Conservation (phyloP, 345 rosid species). For the Camelina laxa region DNA sequence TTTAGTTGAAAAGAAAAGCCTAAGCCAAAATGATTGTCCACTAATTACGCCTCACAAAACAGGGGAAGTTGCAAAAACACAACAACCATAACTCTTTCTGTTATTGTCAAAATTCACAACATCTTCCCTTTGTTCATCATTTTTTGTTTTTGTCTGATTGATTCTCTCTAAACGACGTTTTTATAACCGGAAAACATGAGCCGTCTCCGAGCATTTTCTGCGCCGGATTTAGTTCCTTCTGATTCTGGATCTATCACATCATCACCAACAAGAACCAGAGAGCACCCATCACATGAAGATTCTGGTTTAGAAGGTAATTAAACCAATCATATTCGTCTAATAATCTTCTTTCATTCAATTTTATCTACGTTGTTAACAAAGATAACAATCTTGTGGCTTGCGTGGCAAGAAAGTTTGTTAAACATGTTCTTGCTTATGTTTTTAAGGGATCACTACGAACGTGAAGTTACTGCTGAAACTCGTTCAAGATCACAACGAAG, state of each 20-base stretch:
- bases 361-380: neutral
- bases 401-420: neutral
- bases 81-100: slow-evolving; percentile 24
- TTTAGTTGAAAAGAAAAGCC: neutral
- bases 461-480: slow-evolving; percentile 71
- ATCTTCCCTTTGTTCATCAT: neutral
- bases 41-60: slow-evolving; percentile 41
- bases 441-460: slow-evolving; percentile 60
- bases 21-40: slow-evolving; percentile 28
- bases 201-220: slow-evolving; percentile 51
- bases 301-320: slow-evolving; percentile 61
- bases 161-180: slow-evolving; percentile 17
- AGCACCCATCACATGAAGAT: slow-evolving; percentile 44
- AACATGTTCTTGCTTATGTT: neutral
- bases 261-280: slow-evolving; percentile 28
- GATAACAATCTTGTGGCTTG: slow-evolving; percentile 18
- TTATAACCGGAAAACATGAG: slow-evolving; percentile 27
- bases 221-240: slow-evolving; percentile 53
- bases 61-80: slow-evolving; percentile 8
- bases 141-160: slow-evolving; percentile 12
- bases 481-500: slow-evolving; percentile 73
- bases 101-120: slow-evolving; percentile 29
- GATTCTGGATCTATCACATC: slow-evolving; percentile 32
- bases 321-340: neutral
- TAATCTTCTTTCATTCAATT: neutral